phyloP scores from a whole-genome alignment of 2,329 filamentous ascomycete genomes.

The Saccharata proteae region DNA sequence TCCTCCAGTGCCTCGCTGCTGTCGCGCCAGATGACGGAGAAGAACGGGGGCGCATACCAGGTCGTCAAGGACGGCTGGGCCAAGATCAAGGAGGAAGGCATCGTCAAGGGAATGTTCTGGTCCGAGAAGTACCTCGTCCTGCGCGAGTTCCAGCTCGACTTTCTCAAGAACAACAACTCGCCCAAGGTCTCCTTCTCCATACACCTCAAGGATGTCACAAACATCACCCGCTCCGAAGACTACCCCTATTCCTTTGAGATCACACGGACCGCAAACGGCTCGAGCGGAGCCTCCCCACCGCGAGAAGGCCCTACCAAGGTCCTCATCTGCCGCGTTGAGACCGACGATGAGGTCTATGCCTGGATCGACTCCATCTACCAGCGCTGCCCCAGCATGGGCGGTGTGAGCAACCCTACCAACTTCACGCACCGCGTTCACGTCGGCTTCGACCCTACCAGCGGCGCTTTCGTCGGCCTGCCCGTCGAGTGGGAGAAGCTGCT shows the following conservation, averaged over 20 bases:
- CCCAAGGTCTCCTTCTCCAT: constrained; percentile 75
- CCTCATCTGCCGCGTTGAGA: constrained; percentile 85
- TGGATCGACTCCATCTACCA: constrained; percentile 99
- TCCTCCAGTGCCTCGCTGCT: constrained; percentile 27
- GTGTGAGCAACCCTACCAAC: constrained; percentile 96
- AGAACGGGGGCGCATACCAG: constrained; percentile 23
- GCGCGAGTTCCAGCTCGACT: constrained; percentile 85
- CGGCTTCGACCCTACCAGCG: constrained; percentile 89
- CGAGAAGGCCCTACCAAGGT: constrained; percentile 73
- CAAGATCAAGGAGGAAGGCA: constrained; percentile 80
- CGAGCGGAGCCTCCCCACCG: constrained; percentile 51
- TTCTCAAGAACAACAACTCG: constrained; percentile 80
- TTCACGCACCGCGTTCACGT: constrained; percentile 96
- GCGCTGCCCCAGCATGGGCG: constrained; percentile 91
- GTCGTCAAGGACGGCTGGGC: constrained; percentile 57
- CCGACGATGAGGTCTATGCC: constrained; percentile 92
- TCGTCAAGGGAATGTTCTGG: constrained; percentile 72
- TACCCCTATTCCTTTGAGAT: constrained; percentile 91
- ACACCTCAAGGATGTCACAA: constrained; percentile 73
- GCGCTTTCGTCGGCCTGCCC: constrained; percentile 87
- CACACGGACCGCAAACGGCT: constrained; percentile 57
- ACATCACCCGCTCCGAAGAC: constrained; percentile 81
- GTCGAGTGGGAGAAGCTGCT: constrained; percentile 95
- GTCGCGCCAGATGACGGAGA: constrained; percentile 26
- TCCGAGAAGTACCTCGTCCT: constrained; percentile 87